Conservation (phyloP, 2,329 filamentous ascomycete species). For the Penicillium sp. region DNA sequence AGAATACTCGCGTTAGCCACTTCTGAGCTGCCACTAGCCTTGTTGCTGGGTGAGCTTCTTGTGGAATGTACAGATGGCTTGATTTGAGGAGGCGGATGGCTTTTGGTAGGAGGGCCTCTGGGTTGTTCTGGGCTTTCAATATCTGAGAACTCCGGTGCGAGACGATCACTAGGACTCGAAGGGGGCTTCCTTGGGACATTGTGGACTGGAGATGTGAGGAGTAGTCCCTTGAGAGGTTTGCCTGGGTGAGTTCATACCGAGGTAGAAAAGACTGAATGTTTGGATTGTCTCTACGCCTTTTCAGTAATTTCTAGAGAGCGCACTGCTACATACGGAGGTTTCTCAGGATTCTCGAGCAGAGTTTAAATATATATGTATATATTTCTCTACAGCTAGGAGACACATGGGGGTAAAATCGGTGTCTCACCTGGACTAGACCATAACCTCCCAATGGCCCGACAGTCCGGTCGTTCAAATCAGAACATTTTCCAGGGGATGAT, state of each 20-base stretch:
- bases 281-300: not conserved
- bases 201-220: constrained; percentile 4
- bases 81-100: constrained; percentile 22
- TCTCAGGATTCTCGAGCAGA: not conserved
- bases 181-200: constrained; percentile 17
- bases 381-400: not conserved
- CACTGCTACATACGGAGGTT: not conserved
- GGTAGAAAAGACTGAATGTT: not conserved
- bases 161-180: constrained; percentile 27
- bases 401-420: constrained; percentile 3
- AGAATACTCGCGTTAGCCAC: constrained; percentile 25
- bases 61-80: constrained; percentile 10
- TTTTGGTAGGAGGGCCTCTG: constrained; percentile 21
- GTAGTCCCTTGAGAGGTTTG: not conserved
- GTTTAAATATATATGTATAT: no score
- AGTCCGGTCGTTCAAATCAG: not conserved
- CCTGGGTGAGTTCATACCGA: not conserved
- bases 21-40: constrained; percentile 26
- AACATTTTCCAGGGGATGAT: not conserved
- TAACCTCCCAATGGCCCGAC: constrained; percentile 10
- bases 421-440: constrained; percentile 3
- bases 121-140: constrained; percentile 16
- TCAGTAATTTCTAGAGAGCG: not conserved
- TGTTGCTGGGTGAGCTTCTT: constrained; percentile 4
- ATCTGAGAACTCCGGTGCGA: constrained; percentile 24